phyloP scores from a whole-genome alignment of 2,329 filamentous ascomycete genomes.

The Penicillium glabrum region DNA sequence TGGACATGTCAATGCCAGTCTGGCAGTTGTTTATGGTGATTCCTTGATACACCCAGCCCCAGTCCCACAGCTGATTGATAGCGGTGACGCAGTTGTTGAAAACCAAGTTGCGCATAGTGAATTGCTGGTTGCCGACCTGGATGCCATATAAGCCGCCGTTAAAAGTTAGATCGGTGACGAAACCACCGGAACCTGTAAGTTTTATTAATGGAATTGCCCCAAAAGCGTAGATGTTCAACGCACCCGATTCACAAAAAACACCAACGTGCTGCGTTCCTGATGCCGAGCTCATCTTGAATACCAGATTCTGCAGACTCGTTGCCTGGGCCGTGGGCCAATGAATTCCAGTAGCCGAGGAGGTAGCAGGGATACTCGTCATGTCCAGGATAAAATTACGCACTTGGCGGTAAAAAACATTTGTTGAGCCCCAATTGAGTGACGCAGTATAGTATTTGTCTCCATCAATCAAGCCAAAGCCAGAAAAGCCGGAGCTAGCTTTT shows the following conservation, averaged over 20 bases:
- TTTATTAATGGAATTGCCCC: neutral
- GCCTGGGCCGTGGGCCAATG: conserved; percentile 76
- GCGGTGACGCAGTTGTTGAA: conserved; percentile 54
- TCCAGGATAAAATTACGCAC: conserved; percentile 75
- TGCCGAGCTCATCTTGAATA: conserved; percentile 62
- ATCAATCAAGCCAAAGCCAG: conserved; percentile 72
- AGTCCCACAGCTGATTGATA: conserved; percentile 57
- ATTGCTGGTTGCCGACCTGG: conserved; percentile 61
- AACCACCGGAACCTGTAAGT: conserved; percentile 51
- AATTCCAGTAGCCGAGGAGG: conserved; percentile 60
- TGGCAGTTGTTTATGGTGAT: neutral
- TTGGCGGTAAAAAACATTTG: conserved; percentile 49
- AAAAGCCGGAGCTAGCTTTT: conserved; percentile 60
- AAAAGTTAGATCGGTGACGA: conserved; percentile 60
- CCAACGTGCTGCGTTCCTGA: conserved; percentile 23
- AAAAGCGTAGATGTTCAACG: neutral
- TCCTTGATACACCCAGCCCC: conserved; percentile 44
- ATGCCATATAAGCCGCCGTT: conserved; percentile 58
- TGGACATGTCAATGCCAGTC: neutral
- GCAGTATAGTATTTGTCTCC: conserved; percentile 63
- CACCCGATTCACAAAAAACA: neutral
- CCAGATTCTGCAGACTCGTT: conserved; percentile 60
- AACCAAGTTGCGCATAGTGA: conserved; percentile 55
- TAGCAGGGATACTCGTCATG: conserved; percentile 53
- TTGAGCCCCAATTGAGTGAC: conserved; percentile 36